Evolutionary conservation across 768 basidiomycete species (phyloP), one percentile per base, ranked within the genome.

Genomic region (Suillus luteus): DNA sequence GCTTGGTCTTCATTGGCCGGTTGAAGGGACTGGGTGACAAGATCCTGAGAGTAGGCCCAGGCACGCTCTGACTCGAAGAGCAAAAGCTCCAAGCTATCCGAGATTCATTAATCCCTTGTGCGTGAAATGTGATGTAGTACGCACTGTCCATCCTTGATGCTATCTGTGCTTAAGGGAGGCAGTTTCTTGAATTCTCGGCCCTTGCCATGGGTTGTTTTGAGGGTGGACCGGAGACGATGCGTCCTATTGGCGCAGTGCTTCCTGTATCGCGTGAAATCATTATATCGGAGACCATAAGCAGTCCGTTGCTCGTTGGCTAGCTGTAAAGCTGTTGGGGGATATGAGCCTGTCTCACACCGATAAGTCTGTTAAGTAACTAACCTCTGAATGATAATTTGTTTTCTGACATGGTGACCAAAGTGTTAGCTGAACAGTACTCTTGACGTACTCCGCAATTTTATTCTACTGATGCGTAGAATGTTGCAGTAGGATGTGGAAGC

Each of bases 171-270:
- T 58, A 95, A 71, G 5, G 85, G 76, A 9, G 93, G 86, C 27
- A 89, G 73, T 69, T 91, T 93, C 79, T 94, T 96, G 82, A 93
- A 98, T 55, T 94, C 92, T 68, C 88, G 89, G 27, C 92, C 92
- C 72, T 91, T 93, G 37, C 94, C 93, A 69, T 95, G 92, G 19
- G 91, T 92, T 80, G 88, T 85, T 72, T 92, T 94, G 57, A 95
- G 83, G 1, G 87, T 82, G 35, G 92, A 93, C 66, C 95, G 87
- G 46, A 97, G 80, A 57, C 93, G 88, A 76, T 95, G 94, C 0
- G 95, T 91, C 70, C 92, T 87, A 73, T 95, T 94, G 7, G 91
- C 87, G 73, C 95, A 96, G 71, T 99, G 95, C 69, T 94, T 94
- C 69, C 95, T 93, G 78, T 98, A 98, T 59, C 95, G 87, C 60